Conservation (phyloP, 306 rosid species). For the Malus sieversii region DNA sequence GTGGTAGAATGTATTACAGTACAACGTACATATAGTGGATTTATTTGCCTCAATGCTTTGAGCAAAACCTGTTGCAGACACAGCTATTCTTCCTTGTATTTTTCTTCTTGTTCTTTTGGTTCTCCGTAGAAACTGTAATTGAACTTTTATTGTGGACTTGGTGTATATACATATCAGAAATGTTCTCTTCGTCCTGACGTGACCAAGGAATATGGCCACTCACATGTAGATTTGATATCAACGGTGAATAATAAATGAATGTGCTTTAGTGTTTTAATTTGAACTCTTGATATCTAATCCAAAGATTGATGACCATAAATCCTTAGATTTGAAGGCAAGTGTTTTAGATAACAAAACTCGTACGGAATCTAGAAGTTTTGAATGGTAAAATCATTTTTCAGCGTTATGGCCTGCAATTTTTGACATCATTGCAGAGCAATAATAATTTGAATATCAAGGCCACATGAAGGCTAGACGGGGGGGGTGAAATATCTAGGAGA, state of each 20-base stretch:
- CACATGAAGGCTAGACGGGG: too few species aligned
- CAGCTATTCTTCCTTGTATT: neutral
- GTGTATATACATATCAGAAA: neutral
- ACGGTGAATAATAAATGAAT: neutral
- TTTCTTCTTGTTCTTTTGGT: neutral
- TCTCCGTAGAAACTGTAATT: neutral
- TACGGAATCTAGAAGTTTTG: neutral
- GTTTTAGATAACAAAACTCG: neutral
- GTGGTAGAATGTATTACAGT: neutral
- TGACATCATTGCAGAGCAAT: too few species aligned
- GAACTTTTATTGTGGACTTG: neutral
- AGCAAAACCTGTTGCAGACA: neutral
- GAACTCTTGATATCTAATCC: neutral
- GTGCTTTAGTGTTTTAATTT: neutral
- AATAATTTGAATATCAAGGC: too few species aligned
- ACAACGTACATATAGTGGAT: constrained; percentile 21
- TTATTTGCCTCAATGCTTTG: neutral
- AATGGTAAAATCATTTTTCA: neutral
- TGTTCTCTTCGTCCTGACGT: too few species aligned
- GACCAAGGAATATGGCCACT: too few species aligned
- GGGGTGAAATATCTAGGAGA: too few species aligned
- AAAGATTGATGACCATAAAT: neutral
- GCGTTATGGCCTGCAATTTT: too few species aligned
- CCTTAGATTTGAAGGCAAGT: neutral
- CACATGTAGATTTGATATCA: too few species aligned